Evolutionary conservation across 441 rosid genomes (phyloP).

Genomic region (Gossypium schwendimanii): DNA sequence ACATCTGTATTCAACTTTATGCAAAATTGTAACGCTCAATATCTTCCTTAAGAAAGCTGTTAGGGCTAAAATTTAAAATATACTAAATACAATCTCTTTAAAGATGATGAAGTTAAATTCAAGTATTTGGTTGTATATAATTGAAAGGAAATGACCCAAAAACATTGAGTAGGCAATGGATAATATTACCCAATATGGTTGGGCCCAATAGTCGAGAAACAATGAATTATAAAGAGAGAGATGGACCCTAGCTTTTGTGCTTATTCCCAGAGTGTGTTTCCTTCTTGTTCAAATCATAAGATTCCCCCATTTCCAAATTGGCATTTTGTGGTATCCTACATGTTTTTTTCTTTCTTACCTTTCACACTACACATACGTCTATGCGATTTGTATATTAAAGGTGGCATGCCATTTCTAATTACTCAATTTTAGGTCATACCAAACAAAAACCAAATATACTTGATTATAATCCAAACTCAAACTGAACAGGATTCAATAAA

Average conservation of each 20-base stretch:
- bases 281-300: slow-evolving; percentile 18
- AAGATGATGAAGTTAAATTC: not conserved
- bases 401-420: not conserved
- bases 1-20: slow-evolving; percentile 21
- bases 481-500: not conserved
- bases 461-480: not conserved
- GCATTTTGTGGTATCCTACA: slow-evolving; percentile 28
- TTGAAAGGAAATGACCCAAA: not conserved
- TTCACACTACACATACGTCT: too few species aligned
- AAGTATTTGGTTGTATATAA: not conserved
- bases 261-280: slow-evolving; percentile 4
- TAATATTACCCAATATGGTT: slow-evolving; percentile 11
- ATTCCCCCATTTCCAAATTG: slow-evolving; percentile 22
- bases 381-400: not conserved
- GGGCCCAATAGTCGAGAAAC: slow-evolving; percentile 22
- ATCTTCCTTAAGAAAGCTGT: too few species aligned
- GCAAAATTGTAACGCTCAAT: not conserved
- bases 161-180: not conserved
- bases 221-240: not conserved
- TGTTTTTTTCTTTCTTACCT: not conserved
- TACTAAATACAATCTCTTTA: too few species aligned
- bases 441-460: too few species aligned
- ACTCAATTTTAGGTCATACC: not conserved
- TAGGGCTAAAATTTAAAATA: too few species aligned
- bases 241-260: slow-evolving; percentile 12